Evolutionary conservation across 257 asterid species (phyloP), one percentile per base, ranked within the genome.

Genomic region (Capsicum chinense): DNA sequence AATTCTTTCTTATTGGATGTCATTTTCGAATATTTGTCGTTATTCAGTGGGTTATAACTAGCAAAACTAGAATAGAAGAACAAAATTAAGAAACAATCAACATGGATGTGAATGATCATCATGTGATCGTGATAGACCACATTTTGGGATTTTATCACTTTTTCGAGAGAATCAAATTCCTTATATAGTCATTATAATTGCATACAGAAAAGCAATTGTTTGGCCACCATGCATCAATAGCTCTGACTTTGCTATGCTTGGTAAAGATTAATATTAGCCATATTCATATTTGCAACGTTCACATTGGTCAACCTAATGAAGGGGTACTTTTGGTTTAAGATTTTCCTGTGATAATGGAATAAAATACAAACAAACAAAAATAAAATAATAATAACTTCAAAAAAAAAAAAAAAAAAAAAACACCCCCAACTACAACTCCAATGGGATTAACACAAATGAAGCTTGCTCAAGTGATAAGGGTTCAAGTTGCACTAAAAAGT

Each of bases 101-200:
- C 9, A 52, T 76, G 42, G 47, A 52, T 76, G 11, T 52, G 81
- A 52, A 76, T 76, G 10, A 74, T 73, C 17, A 47, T 50, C 17
- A 47, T 50, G 42, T 74, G 62, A 74, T 21, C 50, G 81, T 73
- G 59, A 47, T 73, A 66, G 44, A 48, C 9, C 8, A 42, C 26
- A 42, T 42, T 16, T 21, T 48, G 19, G 19, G 17, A 12, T 50
- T 67, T 26, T 48, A 6, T 50, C 19, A 73, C 42, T 66, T 52
- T 76, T 21, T 52, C 48, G 12, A 7, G 44, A 74, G 80, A 50
- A 74, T 50, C 80, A 50, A 74, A 50, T 74, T 74, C 47, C 56
- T 1, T 48, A 0, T 48, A 48, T 48, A 48, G 11, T 73, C 59
- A 19, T 69, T 39, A 37, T 74, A 74, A 74, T 19, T 74, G 60